Conservation (phyloP, 495 filamentous ascomycete genomes). For the Astrothelium macrocarpum region DNA sequence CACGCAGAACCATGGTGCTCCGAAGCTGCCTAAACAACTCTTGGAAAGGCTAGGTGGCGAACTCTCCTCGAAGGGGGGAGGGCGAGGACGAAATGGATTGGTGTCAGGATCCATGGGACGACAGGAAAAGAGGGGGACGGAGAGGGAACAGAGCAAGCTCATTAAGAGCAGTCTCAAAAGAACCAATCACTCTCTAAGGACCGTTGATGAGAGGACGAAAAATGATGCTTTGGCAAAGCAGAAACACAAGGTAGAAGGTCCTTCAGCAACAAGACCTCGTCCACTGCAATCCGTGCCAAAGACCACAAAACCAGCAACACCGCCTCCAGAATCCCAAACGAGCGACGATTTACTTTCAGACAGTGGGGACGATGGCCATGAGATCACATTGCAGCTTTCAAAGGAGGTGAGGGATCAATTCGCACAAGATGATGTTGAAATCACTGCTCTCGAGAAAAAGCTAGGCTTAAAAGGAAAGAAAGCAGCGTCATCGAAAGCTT, state of each 20-base stretch:
- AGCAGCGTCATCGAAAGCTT: constrained; percentile 54
- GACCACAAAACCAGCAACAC: constrained; percentile 9
- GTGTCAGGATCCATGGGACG: constrained; percentile 38
- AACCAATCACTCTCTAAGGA: constrained; percentile 17
- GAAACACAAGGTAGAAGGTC: constrained; percentile 17
- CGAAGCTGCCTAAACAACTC: constrained; percentile 53
- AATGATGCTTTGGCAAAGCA: constrained; percentile 27
- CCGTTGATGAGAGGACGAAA: constrained; percentile 23
- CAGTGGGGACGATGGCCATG: constrained; percentile 8
- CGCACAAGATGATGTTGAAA: constrained; percentile 71
- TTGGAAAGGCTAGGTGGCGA: constrained; percentile 48
- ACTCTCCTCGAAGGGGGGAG: background rate
- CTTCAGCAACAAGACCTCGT: constrained; percentile 5
- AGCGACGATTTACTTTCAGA: background rate
- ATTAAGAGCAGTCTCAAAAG: constrained; percentile 15
- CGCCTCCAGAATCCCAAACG: background rate
- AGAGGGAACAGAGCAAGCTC: constrained; percentile 47
- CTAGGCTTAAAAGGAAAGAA: constrained; percentile 76
- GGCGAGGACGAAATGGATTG: constrained; percentile 30
- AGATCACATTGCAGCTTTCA: constrained; percentile 28
- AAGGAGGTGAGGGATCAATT: constrained; percentile 55
- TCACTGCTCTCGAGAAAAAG: constrained; percentile 79
- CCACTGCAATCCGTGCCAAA: background rate
- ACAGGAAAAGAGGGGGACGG: constrained; percentile 54
- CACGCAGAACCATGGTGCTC: constrained; percentile 43